Conservation (phyloP, 176 grass and related monocot species). For the Melocanna baccifera region DNA sequence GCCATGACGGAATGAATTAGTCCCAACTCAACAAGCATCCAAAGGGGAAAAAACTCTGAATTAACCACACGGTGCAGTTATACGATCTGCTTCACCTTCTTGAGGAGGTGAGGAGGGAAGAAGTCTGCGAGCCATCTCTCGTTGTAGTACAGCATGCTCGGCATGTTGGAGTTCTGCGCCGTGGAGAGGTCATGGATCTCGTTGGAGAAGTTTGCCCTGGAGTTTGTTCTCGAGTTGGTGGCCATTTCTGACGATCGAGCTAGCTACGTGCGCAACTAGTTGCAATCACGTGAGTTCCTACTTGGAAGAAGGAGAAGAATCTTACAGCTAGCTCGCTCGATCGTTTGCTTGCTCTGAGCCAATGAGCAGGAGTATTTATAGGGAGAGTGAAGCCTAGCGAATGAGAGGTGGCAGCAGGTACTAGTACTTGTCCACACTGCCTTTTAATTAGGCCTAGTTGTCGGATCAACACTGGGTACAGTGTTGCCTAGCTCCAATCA, state of each 20-base stretch:
- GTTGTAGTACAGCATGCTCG: conserved; percentile 28
- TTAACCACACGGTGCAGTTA: not conserved
- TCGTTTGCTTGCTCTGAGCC: conserved; percentile 30
- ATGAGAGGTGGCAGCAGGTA: conserved; percentile 35
- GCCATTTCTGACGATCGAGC: conserved; percentile 45
- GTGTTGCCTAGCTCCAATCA: conserved; percentile 10
- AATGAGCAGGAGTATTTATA: conserved; percentile 39
- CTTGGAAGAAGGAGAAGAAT: not conserved
- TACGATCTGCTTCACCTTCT: conserved; percentile 48
- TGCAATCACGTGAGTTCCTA: not conserved
- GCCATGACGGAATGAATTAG: not conserved
- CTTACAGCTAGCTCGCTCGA: not conserved
- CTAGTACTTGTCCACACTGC: not conserved
- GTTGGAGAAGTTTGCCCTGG: conserved; percentile 61
- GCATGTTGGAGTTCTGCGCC: conserved; percentile 34
- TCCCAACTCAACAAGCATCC: not conserved
- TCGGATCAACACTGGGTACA: conserved; percentile 19
- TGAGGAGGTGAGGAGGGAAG: conserved; percentile 77
- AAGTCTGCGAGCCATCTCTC: conserved; percentile 29
- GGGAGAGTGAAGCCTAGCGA: not conserved
- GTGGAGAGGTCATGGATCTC: conserved; percentile 76
- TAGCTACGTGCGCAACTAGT: not conserved
- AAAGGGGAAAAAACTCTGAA: not conserved
- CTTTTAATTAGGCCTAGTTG: conserved; percentile 52
- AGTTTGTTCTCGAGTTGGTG: conserved; percentile 54